Evolutionary conservation across 257 asterid genomes (phyloP).

Genomic region (Nicotiana knightiana): DNA sequence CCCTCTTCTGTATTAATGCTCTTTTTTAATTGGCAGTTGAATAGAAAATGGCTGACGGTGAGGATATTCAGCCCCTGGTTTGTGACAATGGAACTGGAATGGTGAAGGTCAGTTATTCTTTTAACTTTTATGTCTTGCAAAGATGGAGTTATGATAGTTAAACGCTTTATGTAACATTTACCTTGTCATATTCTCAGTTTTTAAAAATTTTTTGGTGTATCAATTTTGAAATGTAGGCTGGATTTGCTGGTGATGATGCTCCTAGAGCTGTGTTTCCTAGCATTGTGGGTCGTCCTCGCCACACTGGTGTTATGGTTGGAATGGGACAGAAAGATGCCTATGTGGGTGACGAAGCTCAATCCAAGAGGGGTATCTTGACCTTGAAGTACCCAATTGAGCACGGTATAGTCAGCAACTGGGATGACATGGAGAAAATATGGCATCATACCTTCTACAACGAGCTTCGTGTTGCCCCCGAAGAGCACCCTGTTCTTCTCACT

Average conservation of each 20-base stretch:
- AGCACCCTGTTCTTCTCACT: conserved; percentile 46
- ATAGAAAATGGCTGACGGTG: conserved; percentile 11
- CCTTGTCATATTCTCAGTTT: background rate
- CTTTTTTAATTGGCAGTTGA: background rate
- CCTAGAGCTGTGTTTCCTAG: conserved; percentile 53
- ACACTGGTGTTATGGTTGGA: conserved; percentile 53
- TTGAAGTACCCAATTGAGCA: conserved; percentile 49
- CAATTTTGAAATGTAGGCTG: conserved; percentile 23
- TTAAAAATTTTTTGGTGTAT: background rate
- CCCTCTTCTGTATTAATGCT: background rate
- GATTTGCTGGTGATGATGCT: conserved; percentile 53
- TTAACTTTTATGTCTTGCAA: background rate
- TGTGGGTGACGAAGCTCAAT: conserved; percentile 49
- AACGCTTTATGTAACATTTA: background rate
- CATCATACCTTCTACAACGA: conserved; percentile 52
- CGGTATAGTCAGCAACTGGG: conserved; percentile 51
- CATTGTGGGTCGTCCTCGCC: conserved; percentile 47
- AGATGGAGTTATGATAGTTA: background rate
- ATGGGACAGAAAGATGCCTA: conserved; percentile 56
- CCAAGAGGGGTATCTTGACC: conserved; percentile 50
- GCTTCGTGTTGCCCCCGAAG: conserved; percentile 53
- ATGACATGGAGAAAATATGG: conserved; percentile 54
- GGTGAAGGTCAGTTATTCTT: conserved; percentile 7
- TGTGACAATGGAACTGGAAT: conserved; percentile 15
- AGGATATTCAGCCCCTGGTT: conserved; percentile 12